Percentiles rank a stretch among this genome's conserved stretches.
Evolutionary conservation across 805 yeast genomes (phyloP).

Genomic region (Pichia paraexigua): DNA sequence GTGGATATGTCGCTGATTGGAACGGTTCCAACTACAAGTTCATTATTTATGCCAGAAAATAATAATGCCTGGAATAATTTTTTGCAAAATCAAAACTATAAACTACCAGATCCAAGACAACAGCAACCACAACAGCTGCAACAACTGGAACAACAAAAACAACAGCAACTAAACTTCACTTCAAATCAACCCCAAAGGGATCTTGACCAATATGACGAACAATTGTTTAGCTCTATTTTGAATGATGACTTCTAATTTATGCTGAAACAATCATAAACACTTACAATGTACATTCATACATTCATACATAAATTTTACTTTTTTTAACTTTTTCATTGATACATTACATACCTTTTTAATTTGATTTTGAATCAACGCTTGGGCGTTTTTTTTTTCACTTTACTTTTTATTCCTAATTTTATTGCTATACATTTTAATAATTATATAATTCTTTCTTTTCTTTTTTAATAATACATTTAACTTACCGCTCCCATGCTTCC

Average conservation of each 20-base stretch:
- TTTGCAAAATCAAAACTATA: not conserved
- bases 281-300: not conserved
- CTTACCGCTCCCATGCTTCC: not conserved
- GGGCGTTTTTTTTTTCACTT: not conserved
- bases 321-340: not conserved
- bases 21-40: conserved; percentile 5
- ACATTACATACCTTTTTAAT: not conserved
- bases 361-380: not conserved
- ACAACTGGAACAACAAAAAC: not conserved
- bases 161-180: not conserved
- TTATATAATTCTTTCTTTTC: not conserved
- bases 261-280: not conserved
- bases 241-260: not conserved
- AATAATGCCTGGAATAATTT: not conserved
- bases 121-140: not conserved
- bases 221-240: conserved; percentile 2
- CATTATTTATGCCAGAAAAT: not conserved
- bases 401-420: not conserved
- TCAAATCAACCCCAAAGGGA: not conserved
- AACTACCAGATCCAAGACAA: not conserved
- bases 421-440: not conserved
- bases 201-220: conserved; percentile 8
- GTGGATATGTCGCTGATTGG: conserved; percentile 7
- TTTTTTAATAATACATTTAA: not conserved
- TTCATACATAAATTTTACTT: not conserved